A percentile compares a stretch with the other conserved stretches of the same genome.
Evolutionary conservation across 2,329 filamentous ascomycete species (phyloP).

Genomic region (Ophiobolus disseminans): DNA sequence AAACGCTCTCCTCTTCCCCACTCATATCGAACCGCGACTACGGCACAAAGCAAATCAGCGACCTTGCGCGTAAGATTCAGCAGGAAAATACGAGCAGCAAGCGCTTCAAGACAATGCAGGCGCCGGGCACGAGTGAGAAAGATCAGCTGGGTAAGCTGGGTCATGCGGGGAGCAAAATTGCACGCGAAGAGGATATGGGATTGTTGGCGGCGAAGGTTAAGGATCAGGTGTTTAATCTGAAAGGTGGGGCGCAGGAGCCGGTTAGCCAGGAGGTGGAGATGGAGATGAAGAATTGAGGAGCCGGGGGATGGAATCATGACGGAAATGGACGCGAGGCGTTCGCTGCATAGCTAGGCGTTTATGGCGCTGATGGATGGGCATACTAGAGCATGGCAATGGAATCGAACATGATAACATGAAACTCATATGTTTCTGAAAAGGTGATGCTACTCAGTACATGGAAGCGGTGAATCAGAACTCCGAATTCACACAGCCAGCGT

Average conservation of each 20-base stretch:
- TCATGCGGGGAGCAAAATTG: conserved; percentile 67
- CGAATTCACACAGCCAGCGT: too few relatives aligned
- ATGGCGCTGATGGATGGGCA: too few relatives aligned
- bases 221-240: conserved; percentile 62
- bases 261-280: conserved; percentile 39
- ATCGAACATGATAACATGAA: too few relatives aligned
- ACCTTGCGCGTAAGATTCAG: conserved; percentile 82
- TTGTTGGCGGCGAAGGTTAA: conserved; percentile 69
- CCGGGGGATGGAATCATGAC: too few relatives aligned
- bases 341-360: too few relatives aligned
- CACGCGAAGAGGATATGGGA: conserved; percentile 68
- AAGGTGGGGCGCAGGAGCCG: conserved; percentile 3
- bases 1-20: conserved; percentile 89
- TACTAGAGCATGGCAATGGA: too few relatives aligned
- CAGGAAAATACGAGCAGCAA: conserved; percentile 63
- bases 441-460: too few relatives aligned
- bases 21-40: conserved; percentile 93
- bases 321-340: too few relatives aligned
- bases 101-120: conserved; percentile 32
- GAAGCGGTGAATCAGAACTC: too few relatives aligned
- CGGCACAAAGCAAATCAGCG: conserved; percentile 87
- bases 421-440: too few relatives aligned
- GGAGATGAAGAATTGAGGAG: too few relatives aligned
- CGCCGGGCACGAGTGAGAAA: conserved; percentile 16
- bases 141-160: conserved; percentile 65